These are phyloP conservation scores for sweet orange (Citrus sinensis) DNA, from an alignment of 345 rosid species.

Conservation along the genomic window DVS_A1.0 CM039162.1:31928501-31929000, in stretches of 20 bases:
- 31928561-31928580: conserved; percentile 40
- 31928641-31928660: conserved; percentile 65
- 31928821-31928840: conserved; percentile 72
- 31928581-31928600: conserved; percentile 49
- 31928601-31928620: conserved; percentile 56
- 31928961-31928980: conserved; percentile 73
- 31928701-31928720: conserved; percentile 49
- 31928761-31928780: conserved; percentile 74
- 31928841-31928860: conserved; percentile 88
- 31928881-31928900: conserved; percentile 75
- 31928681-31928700: conserved; percentile 73
- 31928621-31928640: conserved; percentile 39
- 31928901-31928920: conserved; percentile 58
- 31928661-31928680: conserved; percentile 59
- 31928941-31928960: conserved; percentile 72
- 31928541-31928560: conserved; percentile 34
- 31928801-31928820: conserved; percentile 87
- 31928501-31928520: conserved; percentile 8
- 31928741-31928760: conserved; percentile 97
- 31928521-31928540: conserved; percentile 12
- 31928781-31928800: conserved; percentile 60
- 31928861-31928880: conserved; percentile 85
- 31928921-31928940: conserved; percentile 76
- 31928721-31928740: conserved; percentile 64
- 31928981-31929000: conserved; percentile 74